phyloP scores from a whole-genome alignment of 805 yeast genomes.

The Isabelozyma heimii region DNA sequence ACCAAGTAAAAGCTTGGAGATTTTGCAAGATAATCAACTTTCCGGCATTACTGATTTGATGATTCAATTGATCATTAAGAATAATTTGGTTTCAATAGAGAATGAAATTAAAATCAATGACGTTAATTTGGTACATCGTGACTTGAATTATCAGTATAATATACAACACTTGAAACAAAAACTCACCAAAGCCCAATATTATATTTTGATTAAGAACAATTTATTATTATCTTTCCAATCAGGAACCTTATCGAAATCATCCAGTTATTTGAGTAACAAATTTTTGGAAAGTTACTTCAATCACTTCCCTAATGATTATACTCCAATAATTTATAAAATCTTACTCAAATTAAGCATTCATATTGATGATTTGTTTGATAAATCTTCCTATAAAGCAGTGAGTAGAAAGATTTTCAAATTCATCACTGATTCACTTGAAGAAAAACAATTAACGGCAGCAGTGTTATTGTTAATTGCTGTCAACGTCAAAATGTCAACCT shows the following conservation, averaged over 20 bases:
- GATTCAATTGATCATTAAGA: constrained; percentile 40
- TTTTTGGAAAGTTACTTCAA: constrained; percentile 15
- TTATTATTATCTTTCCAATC: constrained; percentile 38
- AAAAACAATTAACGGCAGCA: constrained; percentile 16
- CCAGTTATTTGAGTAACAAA: constrained; percentile 18
- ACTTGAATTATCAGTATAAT: constrained; percentile 31
- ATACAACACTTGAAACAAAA: constrained; percentile 30
- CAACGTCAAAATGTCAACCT: constrained; percentile 17
- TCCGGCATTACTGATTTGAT: constrained; percentile 34
- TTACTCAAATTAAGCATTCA: constrained; percentile 27
- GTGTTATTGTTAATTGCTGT: constrained; percentile 27
- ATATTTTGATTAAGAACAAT: constrained; percentile 42
- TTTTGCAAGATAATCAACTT: constrained; percentile 34
- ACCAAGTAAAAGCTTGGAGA: constrained; percentile 25
- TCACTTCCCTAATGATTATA: constrained; percentile 29
- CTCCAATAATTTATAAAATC: constrained; percentile 25
- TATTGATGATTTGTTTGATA: constrained; percentile 20
- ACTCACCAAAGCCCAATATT: constrained; percentile 37
- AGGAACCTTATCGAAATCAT: constrained; percentile 30
- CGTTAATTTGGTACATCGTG: constrained; percentile 30
- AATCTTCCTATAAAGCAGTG: constrained; percentile 9
- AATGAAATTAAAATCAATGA: constrained; percentile 15
- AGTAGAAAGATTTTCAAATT: constrained; percentile 19
- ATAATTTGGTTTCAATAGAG: constrained; percentile 39
- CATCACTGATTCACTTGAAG: constrained; percentile 4